phyloP scores from a whole-genome alignment of 345 rosid genomes.

The Populus ilicifolia region DNA sequence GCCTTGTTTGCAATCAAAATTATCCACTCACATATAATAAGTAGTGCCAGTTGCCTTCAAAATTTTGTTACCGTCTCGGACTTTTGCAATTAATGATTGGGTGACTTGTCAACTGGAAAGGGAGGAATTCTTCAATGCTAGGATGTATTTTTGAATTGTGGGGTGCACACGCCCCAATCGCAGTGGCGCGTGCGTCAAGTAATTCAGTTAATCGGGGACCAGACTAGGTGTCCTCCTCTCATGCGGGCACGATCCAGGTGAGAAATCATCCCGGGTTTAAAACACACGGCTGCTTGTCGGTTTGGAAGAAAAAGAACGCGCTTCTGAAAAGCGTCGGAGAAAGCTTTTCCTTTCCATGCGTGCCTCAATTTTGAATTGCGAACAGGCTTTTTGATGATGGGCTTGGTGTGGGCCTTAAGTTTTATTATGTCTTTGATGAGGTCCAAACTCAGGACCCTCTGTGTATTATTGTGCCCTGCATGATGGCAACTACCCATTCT shows the following conservation, averaged over 20 bases:
- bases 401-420: background rate
- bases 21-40: background rate
- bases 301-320: background rate
- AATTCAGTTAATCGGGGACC: slow-evolving; percentile 1
- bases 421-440: background rate
- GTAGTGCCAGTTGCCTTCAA: background rate
- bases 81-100: background rate
- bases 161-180: background rate
- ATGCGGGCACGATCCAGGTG: background rate
- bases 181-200: slow-evolving; percentile 11
- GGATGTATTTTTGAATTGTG: background rate
- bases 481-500: too few species aligned
- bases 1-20: background rate
- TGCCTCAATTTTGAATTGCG: background rate
- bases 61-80: background rate
- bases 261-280: background rate
- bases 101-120: background rate
- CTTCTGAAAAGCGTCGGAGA: background rate
- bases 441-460: background rate
- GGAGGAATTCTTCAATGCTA: background rate
- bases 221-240: slow-evolving; percentile 5
- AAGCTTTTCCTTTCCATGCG: background rate
- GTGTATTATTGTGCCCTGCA: background rate
- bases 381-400: background rate
- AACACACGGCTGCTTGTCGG: slow-evolving; percentile 11